Percentiles rank a stretch among this genome's conserved stretches.
phyloP scores from a whole-genome alignment of 768 basidiomycete species.

The Boletus rufocinnamomeus region DNA sequence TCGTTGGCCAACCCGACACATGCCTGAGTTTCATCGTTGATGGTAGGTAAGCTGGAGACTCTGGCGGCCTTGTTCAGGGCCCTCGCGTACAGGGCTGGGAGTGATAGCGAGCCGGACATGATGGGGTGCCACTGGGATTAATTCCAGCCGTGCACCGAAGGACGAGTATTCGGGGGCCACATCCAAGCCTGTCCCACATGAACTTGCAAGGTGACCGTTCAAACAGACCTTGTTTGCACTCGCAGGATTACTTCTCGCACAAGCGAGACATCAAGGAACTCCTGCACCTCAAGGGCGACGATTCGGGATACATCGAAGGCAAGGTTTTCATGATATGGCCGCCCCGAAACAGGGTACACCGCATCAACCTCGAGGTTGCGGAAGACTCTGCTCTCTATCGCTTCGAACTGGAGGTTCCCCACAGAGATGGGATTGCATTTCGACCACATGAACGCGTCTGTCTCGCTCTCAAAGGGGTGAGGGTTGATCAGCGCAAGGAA shows the following conservation, averaged over 20 bases:
- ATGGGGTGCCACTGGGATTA: slow-evolving; percentile 12
- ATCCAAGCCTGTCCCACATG: not conserved
- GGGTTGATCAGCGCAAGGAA: slow-evolving; percentile 32
- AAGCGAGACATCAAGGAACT: slow-evolving; percentile 38
- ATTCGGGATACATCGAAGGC: slow-evolving; percentile 43
- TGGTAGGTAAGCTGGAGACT: slow-evolving; percentile 42
- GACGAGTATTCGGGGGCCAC: slow-evolving; percentile 15
- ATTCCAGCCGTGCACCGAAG: not conserved
- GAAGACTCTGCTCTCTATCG: slow-evolving; percentile 23
- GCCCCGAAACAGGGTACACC: slow-evolving; percentile 27
- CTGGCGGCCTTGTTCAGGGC: slow-evolving; percentile 42
- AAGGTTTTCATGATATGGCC: slow-evolving; percentile 50
- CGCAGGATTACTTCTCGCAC: slow-evolving; percentile 25
- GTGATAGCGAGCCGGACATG: slow-evolving; percentile 31
- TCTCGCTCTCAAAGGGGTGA: slow-evolving; percentile 50
- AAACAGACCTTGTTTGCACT: not conserved
- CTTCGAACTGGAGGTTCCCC: slow-evolving; percentile 44
- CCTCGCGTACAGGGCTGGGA: slow-evolving; percentile 41
- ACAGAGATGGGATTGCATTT: slow-evolving; percentile 39
- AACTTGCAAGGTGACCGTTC: not conserved
- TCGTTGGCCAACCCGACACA: not conserved
- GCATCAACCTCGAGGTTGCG: slow-evolving; percentile 33
- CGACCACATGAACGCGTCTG: slow-evolving; percentile 43
- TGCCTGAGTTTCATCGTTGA: slow-evolving; percentile 50
- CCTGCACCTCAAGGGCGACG: slow-evolving; percentile 30